A percentile compares a stretch with the other conserved stretches of the same genome.
These are phyloP conservation scores for Trichoderma aggressivum DNA, from an alignment of 2,329 filamentous ascomycete species.

Conservation along the genomic window DNA sequence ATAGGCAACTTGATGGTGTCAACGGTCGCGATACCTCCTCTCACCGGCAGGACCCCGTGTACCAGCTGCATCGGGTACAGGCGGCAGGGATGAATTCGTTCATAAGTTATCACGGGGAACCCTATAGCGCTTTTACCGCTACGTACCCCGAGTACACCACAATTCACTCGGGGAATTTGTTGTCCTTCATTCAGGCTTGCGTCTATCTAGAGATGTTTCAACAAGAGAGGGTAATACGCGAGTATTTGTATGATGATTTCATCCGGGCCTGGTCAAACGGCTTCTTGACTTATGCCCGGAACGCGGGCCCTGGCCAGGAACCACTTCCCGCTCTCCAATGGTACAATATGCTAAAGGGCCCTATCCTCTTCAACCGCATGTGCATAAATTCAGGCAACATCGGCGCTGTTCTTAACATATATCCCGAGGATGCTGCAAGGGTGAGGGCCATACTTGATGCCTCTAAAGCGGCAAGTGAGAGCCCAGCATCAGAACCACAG, in stretches of 20 bases:
- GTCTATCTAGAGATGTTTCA: conserved; percentile 41
- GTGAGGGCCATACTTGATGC: conserved; percentile 21
- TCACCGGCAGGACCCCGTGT: background rate
- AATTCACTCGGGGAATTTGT: conserved; percentile 36
- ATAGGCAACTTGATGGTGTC: background rate
- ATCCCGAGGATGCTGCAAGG: conserved; percentile 32
- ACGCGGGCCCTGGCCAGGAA: conserved; percentile 25
- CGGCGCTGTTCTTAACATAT: conserved; percentile 32
- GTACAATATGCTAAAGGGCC: conserved; percentile 34
- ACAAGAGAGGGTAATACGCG: conserved; percentile 33
- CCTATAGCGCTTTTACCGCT: conserved; percentile 38
- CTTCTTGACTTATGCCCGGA: conserved; percentile 41
- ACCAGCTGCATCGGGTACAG: conserved; percentile 20
- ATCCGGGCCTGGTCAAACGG: conserved; percentile 43
- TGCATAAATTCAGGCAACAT: conserved; percentile 38
- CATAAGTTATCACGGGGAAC: conserved; percentile 20
- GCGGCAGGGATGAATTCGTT: conserved; percentile 19
- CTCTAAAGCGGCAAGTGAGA: background rate
- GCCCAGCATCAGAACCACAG: background rate
- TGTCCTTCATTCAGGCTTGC: conserved; percentile 45
- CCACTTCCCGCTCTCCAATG: conserved; percentile 41
- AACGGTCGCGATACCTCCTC: background rate
- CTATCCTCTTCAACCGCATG: conserved; percentile 30
- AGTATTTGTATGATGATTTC: conserved; percentile 52
- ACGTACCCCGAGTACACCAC: conserved; percentile 45